These are phyloP conservation scores for Parathielavia hyrcaniae DNA, from an alignment of 495 filamentous ascomycete species.

Conservation along the genomic window DNA sequence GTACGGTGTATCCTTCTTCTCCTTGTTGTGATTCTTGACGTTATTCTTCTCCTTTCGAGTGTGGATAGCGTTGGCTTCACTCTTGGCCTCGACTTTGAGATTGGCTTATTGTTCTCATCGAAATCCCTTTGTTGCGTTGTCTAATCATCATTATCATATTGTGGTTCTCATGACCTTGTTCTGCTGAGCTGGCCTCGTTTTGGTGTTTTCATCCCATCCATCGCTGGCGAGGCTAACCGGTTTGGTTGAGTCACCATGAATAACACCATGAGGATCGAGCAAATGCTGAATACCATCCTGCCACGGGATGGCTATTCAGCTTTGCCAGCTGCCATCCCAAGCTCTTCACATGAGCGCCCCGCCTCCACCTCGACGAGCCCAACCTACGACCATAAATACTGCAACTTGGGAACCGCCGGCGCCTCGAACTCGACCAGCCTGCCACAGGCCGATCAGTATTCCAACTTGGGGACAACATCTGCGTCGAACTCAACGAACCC, in stretches of 20 bases:
- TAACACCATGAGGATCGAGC: not conserved
- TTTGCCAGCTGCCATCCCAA: constrained; percentile 16
- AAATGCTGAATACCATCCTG: not conserved
- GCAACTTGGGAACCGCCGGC: constrained; percentile 35
- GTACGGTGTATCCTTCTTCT: not conserved
- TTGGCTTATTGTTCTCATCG: not conserved
- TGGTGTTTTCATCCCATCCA: not conserved
- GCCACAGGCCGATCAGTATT: too few relatives aligned
- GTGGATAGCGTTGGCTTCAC: not conserved
- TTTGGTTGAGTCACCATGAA: not conserved
- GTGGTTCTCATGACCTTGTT: too few relatives aligned
- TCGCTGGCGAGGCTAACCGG: not conserved
- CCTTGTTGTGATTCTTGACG: not conserved
- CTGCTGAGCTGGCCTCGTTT: not conserved
- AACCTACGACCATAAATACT: constrained; percentile 36
- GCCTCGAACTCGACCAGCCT: constrained; percentile 26
- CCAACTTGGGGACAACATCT: too few relatives aligned
- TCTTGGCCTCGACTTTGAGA: not conserved
- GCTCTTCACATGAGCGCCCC: constrained; percentile 14
- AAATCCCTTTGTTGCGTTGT: not conserved
- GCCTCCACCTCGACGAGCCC: constrained; percentile 26
- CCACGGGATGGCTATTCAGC: constrained; percentile 6
- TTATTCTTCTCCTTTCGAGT: not conserved
- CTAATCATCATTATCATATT: not conserved
- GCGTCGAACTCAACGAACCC: too few relatives aligned